Evolutionary conservation across 495 filamentous ascomycete species (phyloP).

Genomic region (Penicillium arizonense): DNA sequence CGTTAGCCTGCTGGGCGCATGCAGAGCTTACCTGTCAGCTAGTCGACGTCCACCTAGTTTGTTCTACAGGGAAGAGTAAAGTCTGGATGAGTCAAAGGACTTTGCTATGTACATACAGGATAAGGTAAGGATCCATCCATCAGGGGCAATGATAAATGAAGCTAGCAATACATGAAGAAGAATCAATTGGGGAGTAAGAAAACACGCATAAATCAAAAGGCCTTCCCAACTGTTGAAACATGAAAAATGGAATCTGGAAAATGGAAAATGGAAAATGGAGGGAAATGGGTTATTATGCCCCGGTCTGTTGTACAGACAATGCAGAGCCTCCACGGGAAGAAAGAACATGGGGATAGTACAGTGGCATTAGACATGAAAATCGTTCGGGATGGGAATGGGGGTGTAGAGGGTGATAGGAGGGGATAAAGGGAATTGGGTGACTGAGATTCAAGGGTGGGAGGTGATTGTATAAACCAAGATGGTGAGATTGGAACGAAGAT

Average conservation of each 20-base stretch:
- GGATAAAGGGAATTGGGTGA: too few relatives aligned
- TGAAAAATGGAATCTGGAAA: background rate
- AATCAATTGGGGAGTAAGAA: background rate
- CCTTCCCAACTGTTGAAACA: conserved; percentile 6
- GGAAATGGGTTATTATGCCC: conserved; percentile 1
- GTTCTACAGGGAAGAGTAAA: background rate
- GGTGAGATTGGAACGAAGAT: background rate
- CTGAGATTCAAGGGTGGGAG: too few relatives aligned
- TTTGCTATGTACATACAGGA: conserved; percentile 29
- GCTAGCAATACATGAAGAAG: conserved; percentile 30
- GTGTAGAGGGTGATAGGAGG: too few relatives aligned
- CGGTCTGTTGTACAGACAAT: conserved; percentile 6
- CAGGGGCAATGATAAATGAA: conserved; percentile 11
- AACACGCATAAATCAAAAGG: background rate
- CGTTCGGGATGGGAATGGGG: background rate
- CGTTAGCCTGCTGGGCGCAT: too few relatives aligned
- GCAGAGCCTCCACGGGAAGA: conserved; percentile 3
- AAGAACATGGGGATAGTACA: conserved; percentile 6
- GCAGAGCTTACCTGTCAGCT: too few relatives aligned
- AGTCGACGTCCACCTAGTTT: background rate
- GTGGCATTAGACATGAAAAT: conserved; percentile 12
- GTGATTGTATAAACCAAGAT: background rate
- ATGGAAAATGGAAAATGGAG: background rate
- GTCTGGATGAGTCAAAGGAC: background rate
- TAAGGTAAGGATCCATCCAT: conserved; percentile 9